Evolutionary conservation across 176 grass and related monocot species (phyloP).

Genomic region (Oryza punctata): DNA sequence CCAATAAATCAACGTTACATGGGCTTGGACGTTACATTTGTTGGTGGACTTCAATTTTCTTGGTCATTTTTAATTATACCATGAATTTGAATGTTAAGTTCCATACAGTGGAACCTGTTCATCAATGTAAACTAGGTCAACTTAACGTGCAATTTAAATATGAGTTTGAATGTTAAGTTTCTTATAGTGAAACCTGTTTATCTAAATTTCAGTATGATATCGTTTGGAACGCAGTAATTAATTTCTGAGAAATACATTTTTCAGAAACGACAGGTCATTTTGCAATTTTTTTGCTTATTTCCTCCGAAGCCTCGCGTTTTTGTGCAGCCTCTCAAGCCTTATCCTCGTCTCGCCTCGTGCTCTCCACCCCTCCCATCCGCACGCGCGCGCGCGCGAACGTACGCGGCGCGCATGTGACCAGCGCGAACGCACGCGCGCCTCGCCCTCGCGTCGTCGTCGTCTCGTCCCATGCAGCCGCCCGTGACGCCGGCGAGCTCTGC

Average conservation of each 20-base stretch:
- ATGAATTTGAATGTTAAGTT: too few species aligned
- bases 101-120: too few species aligned
- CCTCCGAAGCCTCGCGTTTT: background rate
- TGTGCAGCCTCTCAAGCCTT: conserved; percentile 34
- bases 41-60: too few species aligned
- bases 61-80: too few species aligned
- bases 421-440: background rate
- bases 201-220: background rate
- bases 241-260: background rate
- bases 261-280: background rate
- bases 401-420: conserved; percentile 32
- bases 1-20: too few species aligned
- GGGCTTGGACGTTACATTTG: too few species aligned
- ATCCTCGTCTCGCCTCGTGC: background rate
- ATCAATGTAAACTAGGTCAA: too few species aligned
- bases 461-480: conserved; percentile 14
- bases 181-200: too few species aligned
- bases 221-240: background rate
- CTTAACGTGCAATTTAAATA: too few species aligned
- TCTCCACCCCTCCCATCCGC: background rate
- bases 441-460: background rate
- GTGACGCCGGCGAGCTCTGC: conserved; percentile 11
- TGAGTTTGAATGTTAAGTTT: too few species aligned
- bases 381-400: background rate
- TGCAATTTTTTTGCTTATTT: background rate